Conservation (phyloP, 257 asterid species). For the Gentiana straminea region DNA sequence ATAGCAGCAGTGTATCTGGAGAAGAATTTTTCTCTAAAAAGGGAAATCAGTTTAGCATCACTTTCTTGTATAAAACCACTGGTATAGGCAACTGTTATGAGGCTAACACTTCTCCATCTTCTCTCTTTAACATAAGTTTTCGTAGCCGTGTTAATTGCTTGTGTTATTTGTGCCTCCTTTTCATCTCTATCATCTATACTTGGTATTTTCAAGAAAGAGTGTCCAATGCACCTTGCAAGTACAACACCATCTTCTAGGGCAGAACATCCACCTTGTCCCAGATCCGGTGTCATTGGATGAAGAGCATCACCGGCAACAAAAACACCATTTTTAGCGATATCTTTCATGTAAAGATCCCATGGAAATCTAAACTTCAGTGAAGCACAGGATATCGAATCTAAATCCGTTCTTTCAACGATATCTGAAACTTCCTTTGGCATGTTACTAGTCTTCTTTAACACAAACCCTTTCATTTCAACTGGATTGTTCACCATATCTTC, state of each 20-base stretch:
- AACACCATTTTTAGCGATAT: conserved; percentile 34
- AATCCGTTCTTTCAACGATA: conserved; percentile 37
- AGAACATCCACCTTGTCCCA: conserved; percentile 80
- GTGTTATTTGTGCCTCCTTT: background rate
- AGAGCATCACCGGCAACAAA: conserved; percentile 68
- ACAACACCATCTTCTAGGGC: conserved; percentile 56
- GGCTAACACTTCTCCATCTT: conserved; percentile 29
- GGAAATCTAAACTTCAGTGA: conserved; percentile 46
- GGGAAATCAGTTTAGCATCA: conserved; percentile 28
- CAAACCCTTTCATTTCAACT: conserved; percentile 51
- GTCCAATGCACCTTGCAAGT: conserved; percentile 52
- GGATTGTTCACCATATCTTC: conserved; percentile 20
- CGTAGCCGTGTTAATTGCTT: too few relatives aligned
- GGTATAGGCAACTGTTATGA: conserved; percentile 41
- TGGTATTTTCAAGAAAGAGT: conserved; percentile 16
- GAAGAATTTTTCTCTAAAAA: conserved; percentile 36
- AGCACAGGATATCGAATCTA: conserved; percentile 35
- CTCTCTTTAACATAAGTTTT: background rate
- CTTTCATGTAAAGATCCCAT: conserved; percentile 39
- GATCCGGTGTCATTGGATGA: conserved; percentile 82
- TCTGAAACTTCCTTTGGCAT: conserved; percentile 22
- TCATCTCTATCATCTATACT: background rate
- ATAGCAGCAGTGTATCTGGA: conserved; percentile 10
- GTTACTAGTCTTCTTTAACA: conserved; percentile 22
- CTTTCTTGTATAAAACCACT: conserved; percentile 54